Conservation (phyloP, 202 grass and related monocot species). For the Panicum virgatum region DNA sequence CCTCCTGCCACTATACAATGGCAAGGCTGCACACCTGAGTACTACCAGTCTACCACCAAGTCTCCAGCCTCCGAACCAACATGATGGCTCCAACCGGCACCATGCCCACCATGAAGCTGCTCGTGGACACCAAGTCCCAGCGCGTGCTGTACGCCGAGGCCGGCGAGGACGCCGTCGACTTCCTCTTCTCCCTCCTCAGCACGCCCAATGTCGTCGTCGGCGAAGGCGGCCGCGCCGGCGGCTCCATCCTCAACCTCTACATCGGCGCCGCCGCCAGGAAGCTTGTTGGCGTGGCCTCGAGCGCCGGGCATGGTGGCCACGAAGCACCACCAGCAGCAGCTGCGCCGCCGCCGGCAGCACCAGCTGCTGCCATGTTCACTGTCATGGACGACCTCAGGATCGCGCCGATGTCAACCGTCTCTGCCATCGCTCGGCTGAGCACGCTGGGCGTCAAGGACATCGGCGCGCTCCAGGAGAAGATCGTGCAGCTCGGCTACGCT, state of each 20-base stretch:
- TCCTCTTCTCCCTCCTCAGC: conserved; percentile 46
- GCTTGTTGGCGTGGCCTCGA: conserved; percentile 11
- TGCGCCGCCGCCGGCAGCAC: neutral
- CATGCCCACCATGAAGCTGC: neutral
- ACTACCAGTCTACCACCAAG: no score
- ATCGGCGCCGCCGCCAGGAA: neutral
- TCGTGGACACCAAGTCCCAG: conserved; percentile 33
- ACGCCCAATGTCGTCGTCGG: neutral
- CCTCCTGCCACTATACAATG: no score
- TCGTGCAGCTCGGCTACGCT: conserved; percentile 13
- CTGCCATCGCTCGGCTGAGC: conserved; percentile 22
- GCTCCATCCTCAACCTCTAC: conserved; percentile 36
- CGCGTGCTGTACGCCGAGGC: conserved; percentile 52
- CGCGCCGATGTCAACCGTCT: conserved; percentile 35
- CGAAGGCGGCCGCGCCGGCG: neutral
- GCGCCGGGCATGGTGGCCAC: no score
- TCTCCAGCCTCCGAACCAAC: no score
- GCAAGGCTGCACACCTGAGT: no score
- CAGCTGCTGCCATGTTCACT: neutral
- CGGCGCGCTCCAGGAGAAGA: conserved; percentile 12
- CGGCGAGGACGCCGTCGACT: conserved; percentile 45
- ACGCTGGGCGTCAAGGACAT: conserved; percentile 21
- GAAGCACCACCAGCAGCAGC: neutral
- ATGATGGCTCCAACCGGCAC: no score
- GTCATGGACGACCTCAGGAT: conserved; percentile 45